Evolutionary conservation across 768 basidiomycete species (phyloP).

Genomic region (Asterophora parasitica): DNA sequence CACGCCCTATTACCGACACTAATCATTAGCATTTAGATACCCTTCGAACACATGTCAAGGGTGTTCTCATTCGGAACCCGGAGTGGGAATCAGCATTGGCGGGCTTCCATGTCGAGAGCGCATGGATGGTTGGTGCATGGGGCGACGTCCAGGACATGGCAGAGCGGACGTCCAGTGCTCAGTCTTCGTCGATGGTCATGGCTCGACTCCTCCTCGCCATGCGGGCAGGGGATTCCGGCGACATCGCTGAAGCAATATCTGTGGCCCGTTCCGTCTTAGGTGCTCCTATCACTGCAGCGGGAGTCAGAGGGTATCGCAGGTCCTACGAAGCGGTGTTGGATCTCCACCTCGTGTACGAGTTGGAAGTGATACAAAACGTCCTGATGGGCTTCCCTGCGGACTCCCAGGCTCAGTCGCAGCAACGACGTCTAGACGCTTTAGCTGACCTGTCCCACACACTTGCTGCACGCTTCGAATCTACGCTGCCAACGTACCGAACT

Average conservation of each 20-base stretch:
- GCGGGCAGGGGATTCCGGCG: constrained; percentile 44
- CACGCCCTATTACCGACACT: not conserved
- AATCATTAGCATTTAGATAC: constrained; percentile 57
- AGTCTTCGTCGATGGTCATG: constrained; percentile 63
- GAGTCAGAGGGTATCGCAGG: constrained; percentile 74
- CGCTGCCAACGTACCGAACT: constrained; percentile 82
- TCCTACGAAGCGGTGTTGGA: constrained; percentile 84
- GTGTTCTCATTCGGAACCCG: constrained; percentile 80
- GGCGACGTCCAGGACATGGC: constrained; percentile 66
- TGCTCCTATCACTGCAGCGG: constrained; percentile 74
- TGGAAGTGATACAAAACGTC: constrained; percentile 60
- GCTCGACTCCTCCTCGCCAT: constrained; percentile 80
- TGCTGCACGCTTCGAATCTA: constrained; percentile 62
- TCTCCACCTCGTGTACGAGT: constrained; percentile 82
- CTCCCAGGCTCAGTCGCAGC: constrained; percentile 32
- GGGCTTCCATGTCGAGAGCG: constrained; percentile 87
- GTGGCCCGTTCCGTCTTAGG: constrained; percentile 73
- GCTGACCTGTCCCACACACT: constrained; percentile 46
- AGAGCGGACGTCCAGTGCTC: constrained; percentile 39
- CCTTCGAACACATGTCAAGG: constrained; percentile 88
- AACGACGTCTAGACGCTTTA: constrained; percentile 32
- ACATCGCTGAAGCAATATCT: constrained; percentile 47
- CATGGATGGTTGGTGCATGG: constrained; percentile 97
- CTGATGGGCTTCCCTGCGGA: constrained; percentile 33
- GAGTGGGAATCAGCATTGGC: constrained; percentile 76